Evolutionary conservation across 2,329 filamentous ascomycete species (phyloP).

Genomic region (Curvularia hawaiiensis): DNA sequence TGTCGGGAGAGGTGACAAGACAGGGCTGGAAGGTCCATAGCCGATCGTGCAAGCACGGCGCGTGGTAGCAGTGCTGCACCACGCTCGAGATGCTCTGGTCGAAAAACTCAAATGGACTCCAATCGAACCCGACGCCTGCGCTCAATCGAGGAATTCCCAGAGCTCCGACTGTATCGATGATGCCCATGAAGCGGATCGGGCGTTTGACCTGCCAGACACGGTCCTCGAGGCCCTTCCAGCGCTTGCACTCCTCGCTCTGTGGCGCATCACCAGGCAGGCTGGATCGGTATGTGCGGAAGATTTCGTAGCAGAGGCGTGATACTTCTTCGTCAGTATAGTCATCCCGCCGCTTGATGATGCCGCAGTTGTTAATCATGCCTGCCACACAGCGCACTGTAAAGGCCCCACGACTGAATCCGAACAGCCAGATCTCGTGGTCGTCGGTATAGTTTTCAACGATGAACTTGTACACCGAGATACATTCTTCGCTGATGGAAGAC

Average conservation of each 20-base stretch:
- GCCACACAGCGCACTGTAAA: constrained; percentile 52
- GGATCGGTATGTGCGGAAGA: constrained; percentile 43
- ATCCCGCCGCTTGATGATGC: constrained; percentile 38
- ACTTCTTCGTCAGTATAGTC: constrained; percentile 23
- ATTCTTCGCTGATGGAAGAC: constrained; percentile 43
- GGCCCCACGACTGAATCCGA: constrained; percentile 54
- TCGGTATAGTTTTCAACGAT: constrained; percentile 43
- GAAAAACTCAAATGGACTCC: constrained; percentile 46
- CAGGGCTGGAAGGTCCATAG: constrained; percentile 43
- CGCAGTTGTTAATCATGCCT: constrained; percentile 52
- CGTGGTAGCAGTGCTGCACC: constrained; percentile 44
- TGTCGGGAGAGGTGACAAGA: constrained; percentile 4
- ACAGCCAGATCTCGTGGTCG: constrained; percentile 51
- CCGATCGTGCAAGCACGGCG: constrained; percentile 41
- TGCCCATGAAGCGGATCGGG: constrained; percentile 41
- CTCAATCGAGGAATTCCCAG: constrained; percentile 42
- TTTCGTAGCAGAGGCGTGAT: constrained; percentile 34
- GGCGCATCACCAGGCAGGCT: constrained; percentile 36
- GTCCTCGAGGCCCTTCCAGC: constrained; percentile 22
- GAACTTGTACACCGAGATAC: constrained; percentile 42
- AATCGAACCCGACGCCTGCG: constrained; percentile 44
- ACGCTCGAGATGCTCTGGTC: constrained; percentile 40
- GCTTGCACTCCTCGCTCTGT: constrained; percentile 26
- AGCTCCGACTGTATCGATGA: constrained; percentile 45
- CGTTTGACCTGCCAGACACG: constrained; percentile 38